Conservation (phyloP, 805 yeast species). For the Saitoella complicata region DNA sequence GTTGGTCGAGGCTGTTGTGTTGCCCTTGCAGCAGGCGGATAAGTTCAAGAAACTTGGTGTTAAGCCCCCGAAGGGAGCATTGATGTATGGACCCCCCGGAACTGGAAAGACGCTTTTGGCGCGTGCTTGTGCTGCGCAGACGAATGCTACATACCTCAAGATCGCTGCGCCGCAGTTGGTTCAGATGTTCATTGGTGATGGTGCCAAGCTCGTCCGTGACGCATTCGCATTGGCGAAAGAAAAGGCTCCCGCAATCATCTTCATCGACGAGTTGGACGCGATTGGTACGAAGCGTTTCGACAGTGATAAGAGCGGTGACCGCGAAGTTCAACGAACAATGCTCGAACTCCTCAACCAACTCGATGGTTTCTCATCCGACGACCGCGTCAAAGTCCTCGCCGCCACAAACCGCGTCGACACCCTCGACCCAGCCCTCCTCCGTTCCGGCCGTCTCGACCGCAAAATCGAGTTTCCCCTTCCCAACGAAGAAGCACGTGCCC, state of each 20-base stretch:
- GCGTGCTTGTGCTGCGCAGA: conserved; percentile 97
- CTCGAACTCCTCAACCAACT: conserved; percentile 89
- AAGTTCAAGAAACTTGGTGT: conserved; percentile 88
- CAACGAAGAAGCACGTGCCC: conserved; percentile 92
- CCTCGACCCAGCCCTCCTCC: conserved; percentile 90
- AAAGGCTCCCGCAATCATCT: conserved; percentile 94
- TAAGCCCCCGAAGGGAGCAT: conserved; percentile 94
- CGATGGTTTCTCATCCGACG: conserved; percentile 97
- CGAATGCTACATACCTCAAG: conserved; percentile 90
- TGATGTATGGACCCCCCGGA: conserved; percentile 99
- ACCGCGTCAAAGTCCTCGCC: conserved; percentile 89
- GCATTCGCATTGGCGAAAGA: conserved; percentile 96
- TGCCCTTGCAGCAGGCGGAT: conserved; percentile 97
- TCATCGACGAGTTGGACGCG: conserved; percentile 96
- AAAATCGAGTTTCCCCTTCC: conserved; percentile 97
- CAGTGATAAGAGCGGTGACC: conserved; percentile 91
- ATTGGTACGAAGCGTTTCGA: conserved; percentile 97
- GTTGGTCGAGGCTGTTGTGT: conserved; percentile 91
- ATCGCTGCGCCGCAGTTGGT: conserved; percentile 96
- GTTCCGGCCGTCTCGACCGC: conserved; percentile 96
- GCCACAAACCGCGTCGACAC: conserved; percentile 98
- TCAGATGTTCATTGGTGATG: conserved; percentile 98
- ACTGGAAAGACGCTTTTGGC: conserved; percentile 96
- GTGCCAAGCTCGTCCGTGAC: conserved; percentile 93
- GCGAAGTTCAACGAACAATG: conserved; percentile 99